Evolutionary conservation across 2,329 filamentous ascomycete genomes (phyloP).

Genomic region (Zymoseptoria tritici): DNA sequence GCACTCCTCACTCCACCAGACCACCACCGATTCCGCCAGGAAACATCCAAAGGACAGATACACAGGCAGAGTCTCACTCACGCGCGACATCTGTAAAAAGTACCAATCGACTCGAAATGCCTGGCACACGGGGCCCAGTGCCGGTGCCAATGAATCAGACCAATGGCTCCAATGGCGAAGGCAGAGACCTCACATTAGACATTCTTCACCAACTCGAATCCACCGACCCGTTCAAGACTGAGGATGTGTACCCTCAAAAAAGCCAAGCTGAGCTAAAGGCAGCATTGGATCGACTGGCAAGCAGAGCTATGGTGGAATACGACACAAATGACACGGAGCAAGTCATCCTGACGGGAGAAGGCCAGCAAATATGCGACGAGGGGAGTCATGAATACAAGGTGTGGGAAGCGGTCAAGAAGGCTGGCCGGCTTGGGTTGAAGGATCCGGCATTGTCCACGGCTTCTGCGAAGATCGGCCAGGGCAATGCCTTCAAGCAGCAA

Average conservation of each 20-base stretch:
- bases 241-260: conserved; percentile 26
- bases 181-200: conserved; percentile 60
- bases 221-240: conserved; percentile 28
- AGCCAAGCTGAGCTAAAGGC: conserved; percentile 60
- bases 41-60: neutral
- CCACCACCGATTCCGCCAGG: neutral
- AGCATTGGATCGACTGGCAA: conserved; percentile 76
- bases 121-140: conserved; percentile 37
- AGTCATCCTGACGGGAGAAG: conserved; percentile 67
- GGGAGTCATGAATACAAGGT: conserved; percentile 47
- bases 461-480: conserved; percentile 77
- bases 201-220: conserved; percentile 62
- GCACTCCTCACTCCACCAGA: neutral
- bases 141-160: conserved; percentile 32
- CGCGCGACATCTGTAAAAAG: neutral
- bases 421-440: conserved; percentile 40
- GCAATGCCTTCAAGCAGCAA: conserved; percentile 78
- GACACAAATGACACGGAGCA: conserved; percentile 75
- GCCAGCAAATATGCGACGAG: conserved; percentile 60
- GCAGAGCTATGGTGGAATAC: conserved; percentile 80
- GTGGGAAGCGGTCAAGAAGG: conserved; percentile 41
- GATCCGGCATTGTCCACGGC: conserved; percentile 60
- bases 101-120: conserved; percentile 8
- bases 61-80: neutral
- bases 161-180: conserved; percentile 23